A percentile compares a stretch with the other conserved stretches of the same genome.
Evolutionary conservation across 176 grass and related monocot genomes (phyloP).

Genomic region (Metroxylon sagu): DNA sequence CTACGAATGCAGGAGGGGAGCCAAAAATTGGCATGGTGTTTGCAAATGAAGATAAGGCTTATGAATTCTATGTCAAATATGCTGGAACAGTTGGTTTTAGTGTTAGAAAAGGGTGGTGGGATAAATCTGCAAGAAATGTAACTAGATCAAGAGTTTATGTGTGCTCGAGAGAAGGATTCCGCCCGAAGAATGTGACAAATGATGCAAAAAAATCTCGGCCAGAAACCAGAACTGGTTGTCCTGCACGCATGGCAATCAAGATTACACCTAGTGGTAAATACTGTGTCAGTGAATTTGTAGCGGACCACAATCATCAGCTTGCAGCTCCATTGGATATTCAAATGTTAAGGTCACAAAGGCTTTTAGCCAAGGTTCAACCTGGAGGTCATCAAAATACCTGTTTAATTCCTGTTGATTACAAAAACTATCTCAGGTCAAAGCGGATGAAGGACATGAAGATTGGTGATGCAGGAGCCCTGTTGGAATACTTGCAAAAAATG

Average conservation of each 20-base stretch:
- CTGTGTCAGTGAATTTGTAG: conserved; percentile 56
- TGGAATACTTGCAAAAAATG: conserved; percentile 72
- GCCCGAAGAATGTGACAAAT: conserved; percentile 33
- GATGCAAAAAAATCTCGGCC: conserved; percentile 51
- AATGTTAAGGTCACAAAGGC: conserved; percentile 57
- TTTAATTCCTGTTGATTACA: conserved; percentile 68
- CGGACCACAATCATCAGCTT: conserved; percentile 78
- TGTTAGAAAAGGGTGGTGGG: conserved; percentile 74
- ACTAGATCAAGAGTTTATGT: conserved; percentile 57
- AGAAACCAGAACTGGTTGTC: conserved; percentile 74
- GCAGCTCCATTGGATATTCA: conserved; percentile 71
- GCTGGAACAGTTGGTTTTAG: conserved; percentile 57
- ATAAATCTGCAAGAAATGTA: conserved; percentile 53
- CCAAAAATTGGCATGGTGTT: conserved; percentile 75
- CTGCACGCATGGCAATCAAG: conserved; percentile 75
- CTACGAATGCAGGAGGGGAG: conserved; percentile 45
- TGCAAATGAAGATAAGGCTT: conserved; percentile 65
- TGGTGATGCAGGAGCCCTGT: conserved; percentile 55
- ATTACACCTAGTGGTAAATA: conserved; percentile 60
- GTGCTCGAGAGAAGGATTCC: conserved; percentile 77
- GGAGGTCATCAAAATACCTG: conserved; percentile 38
- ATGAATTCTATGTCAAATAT: conserved; percentile 68
- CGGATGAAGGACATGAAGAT: conserved; percentile 33
- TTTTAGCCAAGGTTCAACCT: conserved; percentile 57
- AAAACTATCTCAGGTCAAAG: conserved; percentile 62